Percentiles rank a stretch among this genome's conserved stretches.
These are phyloP conservation scores for Pythium guiyangense DNA, from an alignment of 352 stramenopile genomes.

Conservation along the genomic window DNA sequence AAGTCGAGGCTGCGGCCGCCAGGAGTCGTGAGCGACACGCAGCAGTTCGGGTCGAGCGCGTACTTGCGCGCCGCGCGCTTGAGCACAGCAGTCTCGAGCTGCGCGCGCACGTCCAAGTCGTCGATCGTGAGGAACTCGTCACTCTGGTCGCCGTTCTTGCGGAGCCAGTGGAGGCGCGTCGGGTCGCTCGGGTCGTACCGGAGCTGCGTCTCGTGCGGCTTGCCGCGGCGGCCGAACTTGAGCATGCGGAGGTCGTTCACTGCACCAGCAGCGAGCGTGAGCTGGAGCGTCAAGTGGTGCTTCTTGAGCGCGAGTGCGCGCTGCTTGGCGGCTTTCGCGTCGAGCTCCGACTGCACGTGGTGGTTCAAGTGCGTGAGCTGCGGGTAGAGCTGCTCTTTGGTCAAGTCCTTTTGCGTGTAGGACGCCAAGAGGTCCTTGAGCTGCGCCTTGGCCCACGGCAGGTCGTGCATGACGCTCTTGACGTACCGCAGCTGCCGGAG, in stretches of 20 bases:
- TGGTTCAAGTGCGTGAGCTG: conserved; percentile 65
- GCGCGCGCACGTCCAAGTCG: conserved; percentile 34
- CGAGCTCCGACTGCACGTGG: conserved; percentile 64
- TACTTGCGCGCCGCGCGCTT: conserved; percentile 45
- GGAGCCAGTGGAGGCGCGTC: conserved; percentile 66
- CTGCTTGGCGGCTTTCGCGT: conserved; percentile 36
- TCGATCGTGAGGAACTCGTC: conserved; percentile 54
- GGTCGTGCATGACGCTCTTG: conserved; percentile 77
- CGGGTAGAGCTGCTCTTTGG: conserved; percentile 74
- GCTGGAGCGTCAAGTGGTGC: conserved; percentile 49
- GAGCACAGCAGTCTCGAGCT: conserved; percentile 25
- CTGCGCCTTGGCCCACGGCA: conserved; percentile 75
- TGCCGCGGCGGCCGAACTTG: conserved; percentile 69
- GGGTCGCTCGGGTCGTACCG: conserved; percentile 62
- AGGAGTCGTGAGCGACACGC: conserved; percentile 49
- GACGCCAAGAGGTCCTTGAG: conserved; percentile 52
- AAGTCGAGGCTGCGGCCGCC: conserved; percentile 47
- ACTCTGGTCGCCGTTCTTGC: conserved; percentile 73
- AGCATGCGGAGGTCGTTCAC: conserved; percentile 64
- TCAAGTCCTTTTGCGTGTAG: conserved; percentile 72
- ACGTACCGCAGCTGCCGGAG: conserved; percentile 78
- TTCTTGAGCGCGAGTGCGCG: conserved; percentile 45
- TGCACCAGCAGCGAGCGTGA: conserved; percentile 53
- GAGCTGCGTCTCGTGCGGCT: conserved; percentile 67
- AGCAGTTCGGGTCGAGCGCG: conserved; percentile 35